Percentiles rank a stretch among this genome's conserved stretches.
Conservation (phyloP, 2,329 filamentous ascomycete species). For the Remersonia thermophila region DNA sequence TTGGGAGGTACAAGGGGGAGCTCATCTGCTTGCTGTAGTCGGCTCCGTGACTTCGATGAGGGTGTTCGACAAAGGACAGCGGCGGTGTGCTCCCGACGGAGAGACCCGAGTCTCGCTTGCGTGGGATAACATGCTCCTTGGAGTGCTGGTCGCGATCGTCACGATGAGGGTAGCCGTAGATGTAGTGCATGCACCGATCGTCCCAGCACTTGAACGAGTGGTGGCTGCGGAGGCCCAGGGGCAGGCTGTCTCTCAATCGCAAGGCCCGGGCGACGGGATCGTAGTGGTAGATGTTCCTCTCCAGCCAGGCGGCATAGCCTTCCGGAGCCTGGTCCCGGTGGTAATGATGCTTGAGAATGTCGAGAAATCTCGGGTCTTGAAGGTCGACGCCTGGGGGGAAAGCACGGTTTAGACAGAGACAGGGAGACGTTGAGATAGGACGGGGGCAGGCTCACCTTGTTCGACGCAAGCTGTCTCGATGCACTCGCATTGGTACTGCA, state of each 20-base stretch:
- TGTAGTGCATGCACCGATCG: conserved; percentile 43
- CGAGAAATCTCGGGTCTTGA: conserved; percentile 28
- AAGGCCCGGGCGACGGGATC: conserved; percentile 34
- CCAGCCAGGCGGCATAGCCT: conserved; percentile 40
- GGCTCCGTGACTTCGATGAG: conserved; percentile 20
- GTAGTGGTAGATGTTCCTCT: conserved; percentile 36
- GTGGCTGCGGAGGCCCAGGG: conserved; percentile 24
- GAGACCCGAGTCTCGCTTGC: conserved; percentile 34
- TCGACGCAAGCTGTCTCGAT: conserved; percentile 40
- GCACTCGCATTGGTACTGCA: conserved; percentile 48
- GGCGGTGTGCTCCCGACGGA: conserved; percentile 28
- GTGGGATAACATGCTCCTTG: conserved; percentile 30
- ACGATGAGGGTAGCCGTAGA: conserved; percentile 42
- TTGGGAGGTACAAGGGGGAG: conserved; percentile 31
- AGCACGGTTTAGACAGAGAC: neutral
- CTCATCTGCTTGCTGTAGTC: conserved; percentile 24
- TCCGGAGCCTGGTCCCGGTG: conserved; percentile 30
- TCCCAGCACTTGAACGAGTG: conserved; percentile 43
- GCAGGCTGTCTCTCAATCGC: conserved; percentile 26
- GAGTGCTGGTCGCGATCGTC: conserved; percentile 41
- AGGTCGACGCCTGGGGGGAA: conserved; percentile 33
- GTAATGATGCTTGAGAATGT: conserved; percentile 25
- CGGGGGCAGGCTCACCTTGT: conserved; percentile 26
- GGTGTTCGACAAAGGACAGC: conserved; percentile 24
- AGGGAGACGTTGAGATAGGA: conserved; percentile 3